Evolutionary conservation across 208 protist species (phyloP).

Genomic region (Zelonia costaricensis): DNA sequence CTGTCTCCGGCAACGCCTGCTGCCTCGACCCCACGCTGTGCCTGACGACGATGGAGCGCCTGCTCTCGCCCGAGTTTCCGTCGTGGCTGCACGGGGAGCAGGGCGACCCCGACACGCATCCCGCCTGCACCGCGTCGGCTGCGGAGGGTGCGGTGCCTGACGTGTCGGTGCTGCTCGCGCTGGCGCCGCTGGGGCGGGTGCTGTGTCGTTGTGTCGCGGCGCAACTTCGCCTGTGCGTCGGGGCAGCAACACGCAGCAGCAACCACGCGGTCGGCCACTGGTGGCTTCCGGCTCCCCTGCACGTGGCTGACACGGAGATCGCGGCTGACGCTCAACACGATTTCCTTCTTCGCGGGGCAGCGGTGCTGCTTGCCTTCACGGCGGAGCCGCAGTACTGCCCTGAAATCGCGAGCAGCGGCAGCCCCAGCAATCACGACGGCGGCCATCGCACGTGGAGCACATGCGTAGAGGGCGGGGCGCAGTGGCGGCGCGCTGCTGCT

Average conservation of each 20-base stretch:
- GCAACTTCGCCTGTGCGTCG: slow-evolving; percentile 4
- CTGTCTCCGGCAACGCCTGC: slow-evolving; percentile 19
- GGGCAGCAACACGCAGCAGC: neutral
- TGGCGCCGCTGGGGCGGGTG: slow-evolving; percentile 9
- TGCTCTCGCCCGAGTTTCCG: slow-evolving; percentile 8
- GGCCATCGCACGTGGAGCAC: no score
- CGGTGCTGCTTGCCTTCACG: slow-evolving; percentile 17
- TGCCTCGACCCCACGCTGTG: slow-evolving; percentile 15
- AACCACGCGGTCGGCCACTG: neutral
- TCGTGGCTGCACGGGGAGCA: neutral
- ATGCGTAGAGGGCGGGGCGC: no score
- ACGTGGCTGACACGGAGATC: no score
- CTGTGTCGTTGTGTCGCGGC: slow-evolving; percentile 10
- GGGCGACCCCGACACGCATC: neutral
- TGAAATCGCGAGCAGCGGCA: no score
- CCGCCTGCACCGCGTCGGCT: neutral
- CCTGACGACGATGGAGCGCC: slow-evolving; percentile 6
- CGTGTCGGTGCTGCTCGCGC: slow-evolving; percentile 3
- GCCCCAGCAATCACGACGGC: no score
- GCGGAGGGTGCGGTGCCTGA: neutral
- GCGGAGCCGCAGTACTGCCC: neutral
- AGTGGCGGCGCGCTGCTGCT: no score
- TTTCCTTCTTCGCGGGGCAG: slow-evolving; percentile 11
- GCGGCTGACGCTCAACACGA: no score
- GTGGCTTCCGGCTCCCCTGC: no score